A percentile compares a stretch with the other conserved stretches of the same genome.
Conservation (phyloP, 2,329 filamentous ascomycete species). For the Nectriaceae sp. region DNA sequence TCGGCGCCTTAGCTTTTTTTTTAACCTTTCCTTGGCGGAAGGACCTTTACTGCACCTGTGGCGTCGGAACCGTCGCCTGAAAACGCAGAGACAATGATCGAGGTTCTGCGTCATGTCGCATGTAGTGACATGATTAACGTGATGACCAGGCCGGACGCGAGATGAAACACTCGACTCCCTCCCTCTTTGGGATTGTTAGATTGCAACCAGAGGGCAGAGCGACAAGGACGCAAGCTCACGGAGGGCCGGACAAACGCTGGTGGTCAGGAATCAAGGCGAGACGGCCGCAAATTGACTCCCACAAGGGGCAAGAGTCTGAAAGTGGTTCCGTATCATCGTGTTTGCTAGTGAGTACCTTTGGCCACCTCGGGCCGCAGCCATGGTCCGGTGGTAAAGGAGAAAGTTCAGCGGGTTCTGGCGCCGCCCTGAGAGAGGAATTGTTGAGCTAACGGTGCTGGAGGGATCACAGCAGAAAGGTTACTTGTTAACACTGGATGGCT, state of each 20-base stretch:
- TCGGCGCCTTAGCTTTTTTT: slow-evolving; percentile 10
- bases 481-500: no score
- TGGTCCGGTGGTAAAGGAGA: not conserved
- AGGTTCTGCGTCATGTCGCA: not conserved
- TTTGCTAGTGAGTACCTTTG: slow-evolving; percentile 21
- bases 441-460: not conserved
- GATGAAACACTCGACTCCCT: not conserved
- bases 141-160: not conserved
- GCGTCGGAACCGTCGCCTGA: not conserved
- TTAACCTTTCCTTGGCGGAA: slow-evolving; percentile 11
- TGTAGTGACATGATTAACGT: not conserved
- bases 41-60: slow-evolving; percentile 2
- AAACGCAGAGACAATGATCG: not conserved
- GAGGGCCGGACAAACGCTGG: slow-evolving; percentile 3
- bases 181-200: not conserved
- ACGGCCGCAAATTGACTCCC: slow-evolving; percentile 23
- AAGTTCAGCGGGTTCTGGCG: not conserved
- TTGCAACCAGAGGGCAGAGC: no score
- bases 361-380: not conserved
- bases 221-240: not conserved
- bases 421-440: not conserved
- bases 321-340: slow-evolving; percentile 12
- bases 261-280: slow-evolving; percentile 20
- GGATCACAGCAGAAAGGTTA: not conserved
- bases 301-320: slow-evolving; percentile 16